Conservation (phyloP, 2,329 filamentous ascomycete genomes). For the Colletotrichum liriopes region DNA sequence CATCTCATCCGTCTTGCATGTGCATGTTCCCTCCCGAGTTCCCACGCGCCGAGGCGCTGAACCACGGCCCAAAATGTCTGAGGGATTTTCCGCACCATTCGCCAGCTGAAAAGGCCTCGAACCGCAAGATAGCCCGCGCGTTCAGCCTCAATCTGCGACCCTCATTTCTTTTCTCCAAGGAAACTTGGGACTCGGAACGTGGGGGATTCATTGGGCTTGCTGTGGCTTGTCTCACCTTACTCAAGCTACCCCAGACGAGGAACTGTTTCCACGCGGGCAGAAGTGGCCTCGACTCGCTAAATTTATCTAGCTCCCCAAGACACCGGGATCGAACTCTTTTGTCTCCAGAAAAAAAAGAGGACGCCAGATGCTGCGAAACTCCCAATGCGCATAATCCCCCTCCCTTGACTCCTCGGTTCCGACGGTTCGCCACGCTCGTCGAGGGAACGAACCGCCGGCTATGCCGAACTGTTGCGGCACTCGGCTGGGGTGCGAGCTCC, state of each 20-base stretch:
- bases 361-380: not conserved
- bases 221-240: not conserved
- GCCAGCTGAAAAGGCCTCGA: not conserved
- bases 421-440: not conserved
- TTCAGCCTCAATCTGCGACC: conserved; percentile 6
- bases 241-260: not conserved
- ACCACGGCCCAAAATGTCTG: conserved; percentile 30
- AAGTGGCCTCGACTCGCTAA: not conserved
- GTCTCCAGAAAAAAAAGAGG: not conserved
- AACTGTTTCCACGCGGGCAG: not conserved
- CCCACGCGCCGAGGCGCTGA: not conserved
- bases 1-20: not conserved
- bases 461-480: conserved; percentile 1
- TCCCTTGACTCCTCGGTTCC: not conserved
- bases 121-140: not conserved
- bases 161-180: not conserved
- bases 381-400: not conserved
- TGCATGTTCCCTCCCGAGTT: not conserved
- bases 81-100: not conserved
- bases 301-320: too few species aligned
- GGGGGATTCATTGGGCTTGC: not conserved
- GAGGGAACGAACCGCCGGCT: not conserved
- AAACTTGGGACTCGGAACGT: not conserved
- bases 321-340: not conserved
- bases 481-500: not conserved